These are phyloP conservation scores for Penicillium manginii DNA, from an alignment of 495 filamentous ascomycete species.

Conservation along the genomic window DNA sequence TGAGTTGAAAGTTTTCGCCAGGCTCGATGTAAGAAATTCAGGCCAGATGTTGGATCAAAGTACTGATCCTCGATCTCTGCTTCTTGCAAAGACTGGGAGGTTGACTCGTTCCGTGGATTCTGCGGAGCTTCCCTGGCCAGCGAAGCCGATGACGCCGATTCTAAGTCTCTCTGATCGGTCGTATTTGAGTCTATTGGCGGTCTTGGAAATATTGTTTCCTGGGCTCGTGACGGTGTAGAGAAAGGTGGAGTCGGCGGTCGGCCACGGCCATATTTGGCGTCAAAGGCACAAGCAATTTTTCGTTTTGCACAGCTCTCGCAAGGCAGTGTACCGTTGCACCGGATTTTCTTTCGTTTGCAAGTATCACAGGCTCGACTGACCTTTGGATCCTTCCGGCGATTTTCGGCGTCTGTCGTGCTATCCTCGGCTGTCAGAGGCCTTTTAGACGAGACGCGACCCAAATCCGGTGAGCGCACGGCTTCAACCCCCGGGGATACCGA, in stretches of 20 bases:
- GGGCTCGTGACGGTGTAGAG: background rate
- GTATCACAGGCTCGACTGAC: conserved; percentile 27
- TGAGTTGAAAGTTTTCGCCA: conserved; percentile 23
- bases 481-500: too few species aligned
- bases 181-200: background rate
- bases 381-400: conserved; percentile 20
- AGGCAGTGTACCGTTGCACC: conserved; percentile 23
- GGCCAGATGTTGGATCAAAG: conserved; percentile 24
- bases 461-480: too few species aligned
- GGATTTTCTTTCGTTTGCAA: conserved; percentile 26
- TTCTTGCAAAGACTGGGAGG: conserved; percentile 16
- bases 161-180: background rate
- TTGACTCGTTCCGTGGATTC: background rate
- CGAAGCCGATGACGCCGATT: background rate
- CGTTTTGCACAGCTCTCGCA: conserved; percentile 17
- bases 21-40: conserved; percentile 30
- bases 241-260: conserved; percentile 23
- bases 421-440: background rate
- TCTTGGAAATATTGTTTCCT: background rate
- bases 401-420: conserved; percentile 3
- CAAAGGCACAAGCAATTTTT: conserved; percentile 17
- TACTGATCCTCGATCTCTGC: conserved; percentile 27
- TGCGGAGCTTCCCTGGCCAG: background rate
- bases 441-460: background rate
- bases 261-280: conserved; percentile 23